Evolutionary conservation across 345 rosid genomes (phyloP).

Genomic region (Pistacia atlantica): DNA sequence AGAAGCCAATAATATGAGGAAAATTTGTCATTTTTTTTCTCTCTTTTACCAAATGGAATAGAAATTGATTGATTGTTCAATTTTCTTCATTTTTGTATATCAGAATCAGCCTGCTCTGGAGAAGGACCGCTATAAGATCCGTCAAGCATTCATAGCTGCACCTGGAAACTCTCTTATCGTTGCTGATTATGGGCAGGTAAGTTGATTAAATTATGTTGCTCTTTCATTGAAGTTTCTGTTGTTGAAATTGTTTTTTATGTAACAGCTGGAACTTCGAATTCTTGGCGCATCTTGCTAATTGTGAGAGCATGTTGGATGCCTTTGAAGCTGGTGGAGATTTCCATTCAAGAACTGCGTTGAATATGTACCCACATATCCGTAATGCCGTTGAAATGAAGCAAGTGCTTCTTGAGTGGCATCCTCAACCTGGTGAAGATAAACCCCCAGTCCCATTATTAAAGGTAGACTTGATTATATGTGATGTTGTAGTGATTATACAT

Average conservation of each 20-base stretch:
- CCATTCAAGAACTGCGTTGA: constrained; percentile 97
- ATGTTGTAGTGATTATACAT: not conserved
- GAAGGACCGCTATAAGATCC: constrained; percentile 97
- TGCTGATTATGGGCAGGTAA: constrained; percentile 98
- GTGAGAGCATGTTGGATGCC: constrained; percentile 96
- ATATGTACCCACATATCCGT: constrained; percentile 91
- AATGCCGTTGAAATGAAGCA: constrained; percentile 69
- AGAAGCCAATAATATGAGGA: not conserved
- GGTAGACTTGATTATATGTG: constrained; percentile 39
- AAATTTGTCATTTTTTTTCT: not conserved
- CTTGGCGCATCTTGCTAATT: constrained; percentile 94
- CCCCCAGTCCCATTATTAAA: constrained; percentile 94
- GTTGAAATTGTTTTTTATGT: constrained; percentile 30
- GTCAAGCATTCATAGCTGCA: constrained; percentile 90
- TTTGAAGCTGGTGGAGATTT: constrained; percentile 98
- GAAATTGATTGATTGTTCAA: constrained; percentile 1
- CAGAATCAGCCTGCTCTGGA: constrained; percentile 99
- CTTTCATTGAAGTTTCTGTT: constrained; percentile 8
- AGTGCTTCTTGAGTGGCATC: constrained; percentile 96
- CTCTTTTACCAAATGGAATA: not conserved
- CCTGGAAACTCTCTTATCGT: constrained; percentile 96
- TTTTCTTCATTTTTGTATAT: constrained; percentile 8
- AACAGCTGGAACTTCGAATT: constrained; percentile 95
- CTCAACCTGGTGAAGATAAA: constrained; percentile 86
- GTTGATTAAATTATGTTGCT: constrained; percentile 24